A percentile compares a stretch with the other conserved stretches of the same genome.
Evolutionary conservation across 139 green algal genomes (phyloP).

Genomic region (Chlorella sp.): DNA sequence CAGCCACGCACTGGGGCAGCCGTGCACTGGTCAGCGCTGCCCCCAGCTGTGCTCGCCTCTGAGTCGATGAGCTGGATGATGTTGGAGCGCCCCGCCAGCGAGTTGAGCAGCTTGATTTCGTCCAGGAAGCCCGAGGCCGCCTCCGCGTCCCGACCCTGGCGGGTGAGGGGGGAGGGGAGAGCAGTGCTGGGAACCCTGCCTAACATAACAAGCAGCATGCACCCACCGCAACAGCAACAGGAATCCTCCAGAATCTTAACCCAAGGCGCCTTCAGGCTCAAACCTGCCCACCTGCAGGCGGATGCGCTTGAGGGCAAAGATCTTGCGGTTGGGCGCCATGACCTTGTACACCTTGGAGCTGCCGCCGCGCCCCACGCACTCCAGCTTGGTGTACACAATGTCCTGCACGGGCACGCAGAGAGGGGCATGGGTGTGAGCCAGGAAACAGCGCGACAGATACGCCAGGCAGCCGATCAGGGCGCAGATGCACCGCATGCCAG

Average conservation of each 20-base stretch:
- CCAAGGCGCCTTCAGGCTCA: too few relatives aligned
- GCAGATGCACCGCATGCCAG: background rate
- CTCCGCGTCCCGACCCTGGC: conserved; percentile 67
- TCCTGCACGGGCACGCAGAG: conserved; percentile 14
- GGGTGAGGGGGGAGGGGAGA: too few relatives aligned
- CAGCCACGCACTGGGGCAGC: background rate
- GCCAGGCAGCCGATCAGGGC: too few relatives aligned
- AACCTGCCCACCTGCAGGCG: conserved; percentile 54
- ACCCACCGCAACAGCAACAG: too few relatives aligned
- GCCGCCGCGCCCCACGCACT: conserved; percentile 92
- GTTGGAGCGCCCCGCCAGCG: conserved; percentile 80
- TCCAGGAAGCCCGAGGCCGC: conserved; percentile 92
- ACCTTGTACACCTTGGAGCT: conserved; percentile 91
- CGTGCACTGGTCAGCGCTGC: background rate
- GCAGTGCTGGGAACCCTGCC: too few relatives aligned
- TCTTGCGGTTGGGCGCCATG: conserved; percentile 89
- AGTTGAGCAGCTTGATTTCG: conserved; percentile 91
- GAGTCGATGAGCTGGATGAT: conserved; percentile 97
- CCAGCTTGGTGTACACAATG: conserved; percentile 91
- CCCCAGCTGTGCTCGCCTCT: conserved; percentile 49
- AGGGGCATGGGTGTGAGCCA: background rate
- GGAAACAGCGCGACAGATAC: too few relatives aligned
- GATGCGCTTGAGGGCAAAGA: conserved; percentile 97
- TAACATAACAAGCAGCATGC: too few relatives aligned
- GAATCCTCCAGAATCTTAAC: too few relatives aligned